These are phyloP conservation scores for Fusarium agapanthi DNA, from an alignment of 2,329 filamentous ascomycete species.

Conservation along the genomic window DNA sequence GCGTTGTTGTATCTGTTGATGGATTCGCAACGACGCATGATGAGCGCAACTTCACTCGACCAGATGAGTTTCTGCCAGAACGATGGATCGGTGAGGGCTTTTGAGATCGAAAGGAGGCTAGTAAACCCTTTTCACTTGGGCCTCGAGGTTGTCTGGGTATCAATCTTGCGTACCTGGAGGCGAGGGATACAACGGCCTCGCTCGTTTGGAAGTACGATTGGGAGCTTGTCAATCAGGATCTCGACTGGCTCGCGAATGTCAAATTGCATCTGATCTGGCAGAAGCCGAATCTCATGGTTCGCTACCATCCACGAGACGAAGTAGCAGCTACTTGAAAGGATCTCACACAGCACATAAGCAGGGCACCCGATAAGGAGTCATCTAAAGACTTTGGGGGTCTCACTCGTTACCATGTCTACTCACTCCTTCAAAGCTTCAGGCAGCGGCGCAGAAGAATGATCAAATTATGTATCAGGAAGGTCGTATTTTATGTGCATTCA, in stretches of 20 bases:
- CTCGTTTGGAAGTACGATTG: background rate
- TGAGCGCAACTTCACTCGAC: background rate
- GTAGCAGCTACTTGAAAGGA: background rate
- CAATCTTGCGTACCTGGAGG: slow-evolving; percentile 10
- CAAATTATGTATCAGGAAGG: too few species aligned
- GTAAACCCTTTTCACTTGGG: background rate
- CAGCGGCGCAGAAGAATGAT: fast-evolving
- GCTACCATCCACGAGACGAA: background rate
- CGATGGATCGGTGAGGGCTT: slow-evolving; percentile 6
- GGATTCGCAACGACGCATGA: background rate
- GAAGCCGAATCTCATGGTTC: background rate
- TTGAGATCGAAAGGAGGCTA: slow-evolving; percentile 3
- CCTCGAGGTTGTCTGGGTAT: background rate
- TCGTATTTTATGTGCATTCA: background rate
- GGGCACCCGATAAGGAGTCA: background rate
- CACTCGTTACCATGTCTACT: too few species aligned
- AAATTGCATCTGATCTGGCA: background rate
- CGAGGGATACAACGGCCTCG: background rate
- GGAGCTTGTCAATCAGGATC: background rate
- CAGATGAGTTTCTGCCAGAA: slow-evolving; percentile 3
- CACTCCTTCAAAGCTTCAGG: too few species aligned
- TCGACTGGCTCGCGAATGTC: background rate
- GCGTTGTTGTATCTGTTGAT: slow-evolving; percentile 11
- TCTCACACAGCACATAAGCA: background rate
- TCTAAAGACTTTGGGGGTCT: background rate